phyloP scores from a whole-genome alignment of 495 filamentous ascomycete genomes.

The Thermochaetoides thermophila region DNA sequence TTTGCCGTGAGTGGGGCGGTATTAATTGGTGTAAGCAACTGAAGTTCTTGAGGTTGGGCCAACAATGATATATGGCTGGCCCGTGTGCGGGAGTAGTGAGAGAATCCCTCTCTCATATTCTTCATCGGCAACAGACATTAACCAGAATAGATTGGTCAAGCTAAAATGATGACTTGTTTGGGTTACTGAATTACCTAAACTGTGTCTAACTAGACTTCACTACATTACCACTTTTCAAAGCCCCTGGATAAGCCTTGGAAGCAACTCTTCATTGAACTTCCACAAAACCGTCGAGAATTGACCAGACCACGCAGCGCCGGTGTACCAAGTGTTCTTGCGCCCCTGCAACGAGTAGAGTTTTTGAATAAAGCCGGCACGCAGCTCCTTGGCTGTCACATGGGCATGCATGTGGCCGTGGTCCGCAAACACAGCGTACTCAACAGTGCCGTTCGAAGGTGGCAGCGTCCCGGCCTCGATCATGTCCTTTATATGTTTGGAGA shows the following conservation, averaged over 20 bases:
- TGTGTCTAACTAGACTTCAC: too few relatives aligned
- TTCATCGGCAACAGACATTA: too few relatives aligned
- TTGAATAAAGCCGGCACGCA: slow-evolving; percentile 33
- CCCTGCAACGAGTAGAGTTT: slow-evolving; percentile 35
- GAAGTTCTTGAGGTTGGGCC: neutral
- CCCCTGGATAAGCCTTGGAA: slow-evolving; percentile 3
- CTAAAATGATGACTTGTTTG: too few relatives aligned
- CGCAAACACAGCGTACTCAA: slow-evolving; percentile 13
- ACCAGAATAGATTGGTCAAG: too few relatives aligned
- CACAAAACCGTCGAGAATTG: slow-evolving; percentile 4
- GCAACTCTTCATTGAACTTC: slow-evolving; percentile 7
- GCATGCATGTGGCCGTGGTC: slow-evolving; percentile 7
- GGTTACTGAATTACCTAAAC: too few relatives aligned
- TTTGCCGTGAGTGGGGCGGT: slow-evolving; percentile 2
- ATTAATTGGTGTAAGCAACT: neutral
- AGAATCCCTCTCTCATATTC: too few relatives aligned
- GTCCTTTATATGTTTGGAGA: slow-evolving; percentile 13
- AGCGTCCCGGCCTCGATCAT: slow-evolving; percentile 16
- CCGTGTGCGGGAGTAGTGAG: too few relatives aligned
- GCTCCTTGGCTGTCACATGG: slow-evolving; percentile 16
- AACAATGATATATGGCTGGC: too few relatives aligned
- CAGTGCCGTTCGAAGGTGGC: neutral
- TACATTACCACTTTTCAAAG: too few relatives aligned
- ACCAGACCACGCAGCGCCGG: slow-evolving; percentile 20
- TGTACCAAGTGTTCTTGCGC: slow-evolving; percentile 31